A percentile compares a stretch with the other conserved stretches of the same genome.
Evolutionary conservation across 2,329 filamentous ascomycete genomes (phyloP).

Genomic region (Colletotrichum sojae): DNA sequence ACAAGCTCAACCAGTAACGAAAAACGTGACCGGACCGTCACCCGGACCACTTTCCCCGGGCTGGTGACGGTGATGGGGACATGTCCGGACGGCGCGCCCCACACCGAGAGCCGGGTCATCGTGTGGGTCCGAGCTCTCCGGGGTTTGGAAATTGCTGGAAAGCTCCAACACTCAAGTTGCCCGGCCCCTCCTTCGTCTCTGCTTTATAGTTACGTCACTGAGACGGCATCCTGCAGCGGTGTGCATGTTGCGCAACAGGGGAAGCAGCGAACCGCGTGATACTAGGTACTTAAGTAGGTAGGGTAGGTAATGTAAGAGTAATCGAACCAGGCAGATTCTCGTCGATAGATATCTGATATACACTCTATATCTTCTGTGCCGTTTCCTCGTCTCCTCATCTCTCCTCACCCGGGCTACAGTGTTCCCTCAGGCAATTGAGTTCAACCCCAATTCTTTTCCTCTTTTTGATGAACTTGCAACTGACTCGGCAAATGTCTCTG

Average conservation of each 20-base stretch:
- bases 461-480: not conserved
- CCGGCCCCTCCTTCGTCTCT: constrained; percentile 3
- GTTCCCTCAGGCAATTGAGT: too few relatives aligned
- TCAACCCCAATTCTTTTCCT: too few relatives aligned
- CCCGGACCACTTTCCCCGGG: too few relatives aligned
- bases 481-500: constrained; percentile 54
- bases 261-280: not conserved
- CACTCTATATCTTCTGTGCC: not conserved
- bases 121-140: constrained; percentile 23
- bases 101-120: not conserved
- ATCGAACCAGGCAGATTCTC: constrained; percentile 10
- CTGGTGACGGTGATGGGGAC: too few relatives aligned
- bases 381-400: not conserved
- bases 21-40: too few relatives aligned
- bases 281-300: too few relatives aligned
- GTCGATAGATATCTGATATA: not conserved
- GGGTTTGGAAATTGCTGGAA: constrained; percentile 40
- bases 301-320: too few relatives aligned
- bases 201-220: constrained; percentile 32
- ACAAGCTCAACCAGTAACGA: not conserved
- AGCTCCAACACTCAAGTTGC: constrained; percentile 14
- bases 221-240: constrained; percentile 24
- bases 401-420: too few relatives aligned
- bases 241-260: constrained; percentile 18
- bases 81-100: not conserved